Evolutionary conservation across 1,139 yeast species (phyloP).

Genomic region (Sugiyamaella xylanicola): DNA sequence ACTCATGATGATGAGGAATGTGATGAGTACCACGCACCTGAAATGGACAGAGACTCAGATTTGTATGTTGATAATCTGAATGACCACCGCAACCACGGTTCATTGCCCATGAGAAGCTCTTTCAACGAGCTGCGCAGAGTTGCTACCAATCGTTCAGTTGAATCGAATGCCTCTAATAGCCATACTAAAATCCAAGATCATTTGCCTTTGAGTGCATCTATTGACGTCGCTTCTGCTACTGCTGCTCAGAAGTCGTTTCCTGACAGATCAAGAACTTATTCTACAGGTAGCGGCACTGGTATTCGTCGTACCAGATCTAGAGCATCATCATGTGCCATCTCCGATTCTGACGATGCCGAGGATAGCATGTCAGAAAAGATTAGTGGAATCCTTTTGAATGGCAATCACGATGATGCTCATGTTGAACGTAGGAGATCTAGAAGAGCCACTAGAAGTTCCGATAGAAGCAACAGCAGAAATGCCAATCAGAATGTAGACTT

Average conservation of each 20-base stretch:
- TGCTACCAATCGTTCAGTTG: conserved; percentile 12
- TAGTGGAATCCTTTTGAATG: conserved; percentile 25
- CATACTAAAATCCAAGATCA: conserved; percentile 6
- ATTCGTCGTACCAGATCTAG: conserved; percentile 23
- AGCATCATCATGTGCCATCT: conserved; percentile 34
- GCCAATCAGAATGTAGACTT: background rate
- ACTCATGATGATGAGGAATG: conserved; percentile 15
- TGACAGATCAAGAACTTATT: conserved; percentile 15
- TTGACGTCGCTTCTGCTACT: conserved; percentile 22
- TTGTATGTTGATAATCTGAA: conserved; percentile 29
- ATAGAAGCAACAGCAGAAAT: conserved; percentile 18
- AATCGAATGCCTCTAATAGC: conserved; percentile 6
- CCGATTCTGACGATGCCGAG: conserved; percentile 26
- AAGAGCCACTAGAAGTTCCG: conserved; percentile 30
- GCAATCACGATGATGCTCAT: conserved; percentile 14
- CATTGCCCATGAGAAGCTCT: conserved; percentile 36
- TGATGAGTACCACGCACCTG: conserved; percentile 21
- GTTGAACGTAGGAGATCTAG: conserved; percentile 27
- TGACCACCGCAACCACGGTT: conserved; percentile 40
- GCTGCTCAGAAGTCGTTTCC: conserved; percentile 18
- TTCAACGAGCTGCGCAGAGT: conserved; percentile 23
- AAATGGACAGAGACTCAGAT: background rate
- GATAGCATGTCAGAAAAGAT: conserved; percentile 12
- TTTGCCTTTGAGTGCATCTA: conserved; percentile 17
- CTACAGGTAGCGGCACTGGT: conserved; percentile 13